Evolutionary conservation across 257 asterid genomes (phyloP).

Genomic region (Primulina huaijiensis): DNA sequence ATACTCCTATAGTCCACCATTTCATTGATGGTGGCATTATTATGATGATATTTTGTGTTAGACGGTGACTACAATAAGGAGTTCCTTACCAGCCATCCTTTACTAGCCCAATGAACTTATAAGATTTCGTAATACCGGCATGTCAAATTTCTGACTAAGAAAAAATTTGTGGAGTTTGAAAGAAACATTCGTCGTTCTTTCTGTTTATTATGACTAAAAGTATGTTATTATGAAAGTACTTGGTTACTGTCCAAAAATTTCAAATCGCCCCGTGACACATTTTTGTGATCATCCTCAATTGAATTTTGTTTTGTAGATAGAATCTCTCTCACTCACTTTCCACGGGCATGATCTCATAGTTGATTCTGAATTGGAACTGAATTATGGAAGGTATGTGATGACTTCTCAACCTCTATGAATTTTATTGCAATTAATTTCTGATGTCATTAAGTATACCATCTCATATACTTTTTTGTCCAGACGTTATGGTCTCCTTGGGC

Average conservation of each 20-base stretch:
- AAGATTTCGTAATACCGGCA: too few species aligned
- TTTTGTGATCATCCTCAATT: background rate
- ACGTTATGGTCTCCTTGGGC: slow-evolving; percentile 95
- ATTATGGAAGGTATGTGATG: slow-evolving; percentile 74
- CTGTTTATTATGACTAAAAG: background rate
- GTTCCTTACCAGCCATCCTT: background rate
- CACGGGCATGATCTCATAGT: slow-evolving; percentile 97
- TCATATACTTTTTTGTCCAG: slow-evolving; percentile 36
- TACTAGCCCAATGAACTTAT: background rate
- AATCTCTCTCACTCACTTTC: slow-evolving; percentile 92
- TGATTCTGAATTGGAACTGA: slow-evolving; percentile 89
- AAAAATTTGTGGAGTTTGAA: background rate
- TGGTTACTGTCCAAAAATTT: background rate
- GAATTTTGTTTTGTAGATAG: slow-evolving; percentile 53
- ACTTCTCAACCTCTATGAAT: slow-evolving; percentile 1
- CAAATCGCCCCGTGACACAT: background rate
- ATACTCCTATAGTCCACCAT: too few species aligned
- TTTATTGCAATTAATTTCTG: background rate
- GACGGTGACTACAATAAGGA: background rate
- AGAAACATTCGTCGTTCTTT: background rate
- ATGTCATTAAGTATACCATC: background rate
- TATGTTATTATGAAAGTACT: background rate
- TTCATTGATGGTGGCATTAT: too few species aligned
- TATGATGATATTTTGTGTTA: too few species aligned
- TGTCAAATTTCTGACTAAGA: background rate